Evolutionary conservation across 2,329 filamentous ascomycete species (phyloP).

Genomic region (Didymella glomerata): DNA sequence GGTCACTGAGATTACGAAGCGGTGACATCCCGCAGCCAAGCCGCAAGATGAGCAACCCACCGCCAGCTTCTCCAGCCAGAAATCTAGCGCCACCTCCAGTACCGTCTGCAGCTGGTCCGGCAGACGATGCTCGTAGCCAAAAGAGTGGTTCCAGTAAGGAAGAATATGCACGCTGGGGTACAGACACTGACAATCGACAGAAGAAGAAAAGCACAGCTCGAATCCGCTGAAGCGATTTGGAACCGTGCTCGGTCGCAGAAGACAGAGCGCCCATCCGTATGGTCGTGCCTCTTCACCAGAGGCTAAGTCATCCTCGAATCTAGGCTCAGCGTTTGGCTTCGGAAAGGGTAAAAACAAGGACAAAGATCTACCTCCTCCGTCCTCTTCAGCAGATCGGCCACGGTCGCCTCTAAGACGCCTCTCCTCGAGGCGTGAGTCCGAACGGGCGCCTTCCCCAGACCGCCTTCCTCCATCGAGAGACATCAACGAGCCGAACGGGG

Average conservation of each 20-base stretch:
- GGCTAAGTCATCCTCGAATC: slow-evolving; percentile 61
- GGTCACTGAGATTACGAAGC: slow-evolving; percentile 59
- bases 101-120: slow-evolving; percentile 44
- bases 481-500: slow-evolving; percentile 46
- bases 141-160: slow-evolving; percentile 52
- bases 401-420: slow-evolving; percentile 44
- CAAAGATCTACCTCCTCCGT: slow-evolving; percentile 54
- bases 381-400: slow-evolving; percentile 42
- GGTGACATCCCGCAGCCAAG: slow-evolving; percentile 46
- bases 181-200: slow-evolving; percentile 30
- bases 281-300: slow-evolving; percentile 55
- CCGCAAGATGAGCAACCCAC: slow-evolving; percentile 45
- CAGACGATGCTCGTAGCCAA: slow-evolving; percentile 65
- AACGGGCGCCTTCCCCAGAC: slow-evolving; percentile 47
- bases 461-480: slow-evolving; percentile 38
- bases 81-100: slow-evolving; percentile 47
- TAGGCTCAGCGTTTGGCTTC: slow-evolving; percentile 69
- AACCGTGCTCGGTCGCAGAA: slow-evolving; percentile 51
- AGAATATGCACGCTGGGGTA: no score
- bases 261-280: slow-evolving; percentile 53
- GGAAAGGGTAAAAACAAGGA: slow-evolving; percentile 72
- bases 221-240: slow-evolving; percentile 53
- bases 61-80: slow-evolving; percentile 40
- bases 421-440: slow-evolving; percentile 41
- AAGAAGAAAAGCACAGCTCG: slow-evolving; percentile 49